These are phyloP conservation scores for Clarireedia homoeocarpa DNA, from an alignment of 2,329 filamentous ascomycete species.

Conservation along the genomic window DNA sequence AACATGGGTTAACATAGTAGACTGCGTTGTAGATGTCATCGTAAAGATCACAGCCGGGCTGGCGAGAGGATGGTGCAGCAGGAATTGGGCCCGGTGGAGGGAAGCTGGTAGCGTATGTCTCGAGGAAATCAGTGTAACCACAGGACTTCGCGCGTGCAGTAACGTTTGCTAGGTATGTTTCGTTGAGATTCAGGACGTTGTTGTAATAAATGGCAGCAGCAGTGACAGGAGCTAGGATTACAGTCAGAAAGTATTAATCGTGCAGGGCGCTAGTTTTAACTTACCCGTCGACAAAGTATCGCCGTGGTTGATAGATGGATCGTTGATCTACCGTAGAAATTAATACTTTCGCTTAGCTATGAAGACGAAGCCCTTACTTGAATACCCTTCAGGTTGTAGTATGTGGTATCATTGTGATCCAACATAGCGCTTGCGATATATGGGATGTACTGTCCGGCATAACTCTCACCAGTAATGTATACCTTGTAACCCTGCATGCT, in stretches of 20 bases:
- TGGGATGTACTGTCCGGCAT: constrained; percentile 40
- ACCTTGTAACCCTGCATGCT: constrained; percentile 46
- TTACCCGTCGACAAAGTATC: constrained; percentile 17
- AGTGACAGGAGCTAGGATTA: constrained; percentile 31
- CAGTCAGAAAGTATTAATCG: constrained; percentile 1
- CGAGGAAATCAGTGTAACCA: constrained; percentile 44
- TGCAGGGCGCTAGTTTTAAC: background rate
- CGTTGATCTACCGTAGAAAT: constrained; percentile 39
- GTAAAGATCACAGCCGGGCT: constrained; percentile 20
- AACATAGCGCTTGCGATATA: constrained; percentile 45
- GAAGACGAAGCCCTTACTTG: constrained; percentile 27
- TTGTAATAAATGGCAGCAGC: constrained; percentile 43
- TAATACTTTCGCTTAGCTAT: background rate
- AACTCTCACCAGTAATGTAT: constrained; percentile 59
- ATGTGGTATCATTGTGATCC: constrained; percentile 40
- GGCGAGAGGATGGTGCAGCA: constrained; percentile 19
- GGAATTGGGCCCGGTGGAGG: constrained; percentile 49
- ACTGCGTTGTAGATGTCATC: constrained; percentile 42
- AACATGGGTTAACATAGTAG: constrained; percentile 49
- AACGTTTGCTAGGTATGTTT: constrained; percentile 40
- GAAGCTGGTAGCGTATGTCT: constrained; percentile 42
- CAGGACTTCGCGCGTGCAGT: constrained; percentile 38
- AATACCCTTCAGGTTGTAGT: constrained; percentile 52
- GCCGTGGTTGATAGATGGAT: constrained; percentile 42
- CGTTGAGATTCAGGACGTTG: constrained; percentile 44